Conservation (phyloP, 306 rosid genomes). For the Cyamopsis tetragonoloba region DNA sequence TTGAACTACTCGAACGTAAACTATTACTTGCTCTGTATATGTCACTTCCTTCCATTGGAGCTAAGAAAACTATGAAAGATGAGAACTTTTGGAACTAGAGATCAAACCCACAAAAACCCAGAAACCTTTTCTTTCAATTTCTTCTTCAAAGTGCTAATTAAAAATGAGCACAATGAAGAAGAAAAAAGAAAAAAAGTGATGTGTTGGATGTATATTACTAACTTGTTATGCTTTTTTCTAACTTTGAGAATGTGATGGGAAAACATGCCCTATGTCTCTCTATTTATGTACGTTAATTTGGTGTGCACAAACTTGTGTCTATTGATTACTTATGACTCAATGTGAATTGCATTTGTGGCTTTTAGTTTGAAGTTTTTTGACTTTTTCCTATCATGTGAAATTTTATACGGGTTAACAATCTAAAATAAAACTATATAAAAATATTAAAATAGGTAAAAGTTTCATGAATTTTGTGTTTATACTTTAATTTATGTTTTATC, state of each 20-base stretch:
- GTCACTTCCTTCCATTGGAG: constrained; percentile 43
- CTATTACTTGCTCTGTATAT: constrained; percentile 36
- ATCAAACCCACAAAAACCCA: constrained; percentile 15
- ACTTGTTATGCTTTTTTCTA: background rate
- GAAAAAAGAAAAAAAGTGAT: background rate
- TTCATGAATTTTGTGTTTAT: too few species aligned
- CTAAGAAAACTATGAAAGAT: background rate
- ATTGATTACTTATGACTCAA: background rate
- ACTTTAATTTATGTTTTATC: too few species aligned
- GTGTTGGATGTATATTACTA: background rate
- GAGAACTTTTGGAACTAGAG: background rate
- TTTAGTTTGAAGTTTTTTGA: background rate
- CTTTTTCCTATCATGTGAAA: too few species aligned
- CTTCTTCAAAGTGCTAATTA: too few species aligned
- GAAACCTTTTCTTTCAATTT: background rate
- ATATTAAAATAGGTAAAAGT: too few species aligned
- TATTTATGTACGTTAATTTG: background rate
- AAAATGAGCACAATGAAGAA: background rate
- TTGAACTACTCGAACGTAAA: constrained; percentile 23
- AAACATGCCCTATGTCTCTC: too few species aligned
- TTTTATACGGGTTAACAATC: too few species aligned
- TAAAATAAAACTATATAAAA: too few species aligned
- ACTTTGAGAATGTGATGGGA: background rate
- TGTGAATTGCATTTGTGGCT: background rate
- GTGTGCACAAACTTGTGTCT: background rate